These are phyloP conservation scores for Ophiostoma quercus DNA, from an alignment of 2,329 filamentous ascomycete genomes.

Conservation along the genomic window DNA sequence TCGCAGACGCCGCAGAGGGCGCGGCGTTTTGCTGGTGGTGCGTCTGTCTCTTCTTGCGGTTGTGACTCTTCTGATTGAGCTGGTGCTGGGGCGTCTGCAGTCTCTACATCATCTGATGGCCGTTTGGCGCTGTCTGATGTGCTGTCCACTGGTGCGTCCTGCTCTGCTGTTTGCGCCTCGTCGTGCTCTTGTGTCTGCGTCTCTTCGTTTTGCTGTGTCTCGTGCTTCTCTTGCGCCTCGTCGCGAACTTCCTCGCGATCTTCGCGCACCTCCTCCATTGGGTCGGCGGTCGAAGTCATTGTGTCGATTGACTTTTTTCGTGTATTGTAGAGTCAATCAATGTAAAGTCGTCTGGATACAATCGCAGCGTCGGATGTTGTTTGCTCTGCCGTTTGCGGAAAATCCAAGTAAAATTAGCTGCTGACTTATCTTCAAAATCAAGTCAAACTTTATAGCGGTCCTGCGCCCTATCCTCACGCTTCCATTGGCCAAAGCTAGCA, in stretches of 20 bases:
- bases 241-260: neutral
- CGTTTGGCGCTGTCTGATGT: neutral
- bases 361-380: neutral
- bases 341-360: neutral
- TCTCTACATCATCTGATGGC: neutral
- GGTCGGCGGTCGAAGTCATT: neutral
- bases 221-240: neutral
- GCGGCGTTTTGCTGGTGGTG: conserved; percentile 24
- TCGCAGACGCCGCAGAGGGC: conserved; percentile 52
- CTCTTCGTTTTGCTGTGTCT: neutral
- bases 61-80: no score
- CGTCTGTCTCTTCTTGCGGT: conserved; percentile 20
- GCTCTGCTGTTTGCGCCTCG: neutral
- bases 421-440: neutral
- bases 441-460: neutral
- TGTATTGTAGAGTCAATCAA: no score
- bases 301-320: neutral
- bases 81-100: neutral
- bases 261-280: neutral
- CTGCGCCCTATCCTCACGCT: neutral
- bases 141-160: neutral
- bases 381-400: neutral
- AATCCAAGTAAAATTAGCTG: conserved; percentile 1
- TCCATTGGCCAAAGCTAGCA: neutral
- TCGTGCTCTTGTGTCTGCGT: neutral